Evolutionary conservation across 2,329 filamentous ascomycete species (phyloP).

Genomic region (Periconia sp.): DNA sequence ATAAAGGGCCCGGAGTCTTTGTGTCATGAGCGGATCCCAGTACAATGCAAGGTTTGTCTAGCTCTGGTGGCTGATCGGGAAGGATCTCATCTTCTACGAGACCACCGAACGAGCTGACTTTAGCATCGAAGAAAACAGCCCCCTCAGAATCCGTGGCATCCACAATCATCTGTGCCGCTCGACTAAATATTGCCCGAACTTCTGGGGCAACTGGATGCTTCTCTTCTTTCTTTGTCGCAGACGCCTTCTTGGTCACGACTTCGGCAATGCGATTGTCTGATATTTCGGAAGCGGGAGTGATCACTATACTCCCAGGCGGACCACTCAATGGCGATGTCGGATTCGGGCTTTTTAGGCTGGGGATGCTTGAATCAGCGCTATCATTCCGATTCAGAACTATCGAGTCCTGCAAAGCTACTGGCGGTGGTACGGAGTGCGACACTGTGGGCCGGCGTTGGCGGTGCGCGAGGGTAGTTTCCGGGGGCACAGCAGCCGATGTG

Average conservation of each 20-base stretch:
- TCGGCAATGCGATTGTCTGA: slow-evolving; percentile 23
- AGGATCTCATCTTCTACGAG: slow-evolving; percentile 44
- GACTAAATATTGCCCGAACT: slow-evolving; percentile 38
- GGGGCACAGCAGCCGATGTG: slow-evolving; percentile 11
- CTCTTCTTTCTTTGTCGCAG: slow-evolving; percentile 26
- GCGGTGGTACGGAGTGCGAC: slow-evolving; percentile 13
- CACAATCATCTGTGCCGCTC: slow-evolving; percentile 48
- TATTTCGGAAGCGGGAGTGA: slow-evolving; percentile 31
- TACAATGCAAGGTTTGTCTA: slow-evolving; percentile 41
- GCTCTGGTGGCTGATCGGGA: slow-evolving; percentile 35
- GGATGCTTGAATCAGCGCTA: slow-evolving; percentile 27
- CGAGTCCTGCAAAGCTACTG: slow-evolving; percentile 16
- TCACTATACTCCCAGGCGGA: slow-evolving; percentile 21
- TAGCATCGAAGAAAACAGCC: slow-evolving; percentile 46
- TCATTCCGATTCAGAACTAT: slow-evolving; percentile 20
- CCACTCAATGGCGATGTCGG: slow-evolving; percentile 24
- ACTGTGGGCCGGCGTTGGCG: slow-evolving; percentile 26
- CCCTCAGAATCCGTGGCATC: slow-evolving; percentile 46
- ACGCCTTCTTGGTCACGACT: slow-evolving; percentile 25
- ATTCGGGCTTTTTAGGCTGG: slow-evolving; percentile 21
- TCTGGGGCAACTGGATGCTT: slow-evolving; percentile 37
- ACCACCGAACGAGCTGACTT: slow-evolving; percentile 45
- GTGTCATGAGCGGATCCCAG: slow-evolving; percentile 35
- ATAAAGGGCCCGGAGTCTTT: slow-evolving; percentile 13
- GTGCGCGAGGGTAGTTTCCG: slow-evolving; percentile 21